Evolutionary conservation across 768 basidiomycete genomes (phyloP).

Genomic region (Lyophyllum shimeji): DNA sequence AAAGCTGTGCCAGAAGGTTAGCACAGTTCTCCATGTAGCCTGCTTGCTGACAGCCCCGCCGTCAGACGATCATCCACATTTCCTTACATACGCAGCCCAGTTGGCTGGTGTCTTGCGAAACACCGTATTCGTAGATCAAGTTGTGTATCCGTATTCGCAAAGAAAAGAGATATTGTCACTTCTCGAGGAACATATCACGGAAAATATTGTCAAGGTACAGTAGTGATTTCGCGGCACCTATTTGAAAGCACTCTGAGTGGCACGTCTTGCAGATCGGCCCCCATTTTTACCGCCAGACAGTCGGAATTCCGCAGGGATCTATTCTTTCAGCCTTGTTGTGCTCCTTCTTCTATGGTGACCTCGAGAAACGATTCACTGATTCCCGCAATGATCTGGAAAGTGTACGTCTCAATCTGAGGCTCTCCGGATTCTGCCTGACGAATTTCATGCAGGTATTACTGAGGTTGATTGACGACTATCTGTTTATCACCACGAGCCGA

Average conservation of each 20-base stretch:
- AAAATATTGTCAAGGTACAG: constrained; percentile 86
- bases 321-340: constrained; percentile 94
- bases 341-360: constrained; percentile 91
- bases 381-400: constrained; percentile 59
- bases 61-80: constrained; percentile 75
- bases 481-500: constrained; percentile 75
- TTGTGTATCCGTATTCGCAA: constrained; percentile 51
- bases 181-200: constrained; percentile 85
- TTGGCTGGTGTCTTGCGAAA: constrained; percentile 68
- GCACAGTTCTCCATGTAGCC: not conserved
- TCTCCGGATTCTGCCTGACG: not conserved
- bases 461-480: constrained; percentile 92
- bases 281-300: constrained; percentile 82
- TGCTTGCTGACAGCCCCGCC: not conserved
- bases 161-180: constrained; percentile 66
- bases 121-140: constrained; percentile 84
- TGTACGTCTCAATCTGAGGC: constrained; percentile 42
- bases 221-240: not conserved
- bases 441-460: constrained; percentile 58
- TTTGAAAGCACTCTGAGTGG: not conserved
- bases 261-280: constrained; percentile 60
- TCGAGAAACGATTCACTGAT: constrained; percentile 61
- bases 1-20: constrained; percentile 70
- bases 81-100: constrained; percentile 65
- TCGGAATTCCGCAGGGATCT: constrained; percentile 97